Evolutionary conservation across 257 asterid genomes (phyloP).

Genomic region (Solanum chiquidenum): DNA sequence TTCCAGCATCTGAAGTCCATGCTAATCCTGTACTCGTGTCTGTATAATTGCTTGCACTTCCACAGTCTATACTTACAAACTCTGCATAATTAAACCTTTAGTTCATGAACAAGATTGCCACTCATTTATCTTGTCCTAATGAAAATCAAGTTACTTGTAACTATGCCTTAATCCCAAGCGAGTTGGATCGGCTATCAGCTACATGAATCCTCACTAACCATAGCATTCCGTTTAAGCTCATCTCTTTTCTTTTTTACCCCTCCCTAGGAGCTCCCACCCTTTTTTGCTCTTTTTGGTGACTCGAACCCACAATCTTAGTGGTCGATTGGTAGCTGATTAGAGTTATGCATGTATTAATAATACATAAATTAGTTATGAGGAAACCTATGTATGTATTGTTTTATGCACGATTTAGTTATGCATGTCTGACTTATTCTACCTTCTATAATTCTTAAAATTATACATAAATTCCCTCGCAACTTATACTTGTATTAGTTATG

Average conservation of each 20-base stretch:
- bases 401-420: background rate
- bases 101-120: background rate
- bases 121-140: background rate
- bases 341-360: background rate
- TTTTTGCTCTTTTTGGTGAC: background rate
- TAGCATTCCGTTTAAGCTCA: background rate
- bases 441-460: background rate
- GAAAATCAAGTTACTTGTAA: background rate
- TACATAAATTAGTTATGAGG: background rate
- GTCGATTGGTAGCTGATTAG: background rate
- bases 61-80: conserved; percentile 88
- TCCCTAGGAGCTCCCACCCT: background rate
- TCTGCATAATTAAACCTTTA: conserved; percentile 39
- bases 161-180: background rate
- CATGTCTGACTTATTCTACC: background rate
- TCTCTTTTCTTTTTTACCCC: background rate
- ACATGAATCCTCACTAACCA: background rate
- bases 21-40: conserved; percentile 55
- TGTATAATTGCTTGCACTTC: conserved; percentile 53
- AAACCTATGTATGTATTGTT: background rate
- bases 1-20: conserved; percentile 59
- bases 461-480: background rate
- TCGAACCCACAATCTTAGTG: background rate
- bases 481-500: background rate
- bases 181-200: background rate